Evolutionary conservation across 1,139 yeast genomes (phyloP), one percentile per base, ranked within the genome.

Genomic region (Candida sojae): DNA sequence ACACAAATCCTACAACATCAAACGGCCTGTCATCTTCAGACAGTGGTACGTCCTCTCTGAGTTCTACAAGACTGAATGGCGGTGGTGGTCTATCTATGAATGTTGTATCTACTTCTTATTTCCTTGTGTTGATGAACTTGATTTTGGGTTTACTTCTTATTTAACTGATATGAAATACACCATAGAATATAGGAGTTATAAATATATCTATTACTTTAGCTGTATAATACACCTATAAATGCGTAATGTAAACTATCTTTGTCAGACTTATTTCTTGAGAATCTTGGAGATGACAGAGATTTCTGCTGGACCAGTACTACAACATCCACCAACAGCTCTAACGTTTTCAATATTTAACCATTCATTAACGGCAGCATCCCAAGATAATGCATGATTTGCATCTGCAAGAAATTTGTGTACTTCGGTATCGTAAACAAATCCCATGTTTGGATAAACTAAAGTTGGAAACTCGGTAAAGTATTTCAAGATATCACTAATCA

Each of bases 271-370:
- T 17, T 17, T 3, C 23, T 35, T 42, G 39, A 42, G 26, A 8
- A 35, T 9, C 11, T 35, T 28, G n/a, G 44, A 34, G 28, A 35
- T 35, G 36, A 43, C 42, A 12, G 44, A 31, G 10, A 79, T 75
- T 43, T 80, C 82, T 10, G 54, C 52, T 0, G 83, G 81, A 1
- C 77, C 73, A 1, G 83, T 80, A 45, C 84, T 68, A 53, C 87
- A 82, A 56, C 87, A 82, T 2, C 86, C 86, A 2, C 87, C 87
- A 38, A 82, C 63, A 11, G 77, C 60, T 11, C 69, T 68, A 17
- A 69, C 68, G 36, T 68, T 61, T 6, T 66, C 64, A 23, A 60
- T 52, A 2, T 54, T 17, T 17, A 67, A 46, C 79, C 84, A 76
- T 45, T 63, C 54, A 6, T 49, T 36, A 1, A 68, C 65, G 11